These are phyloP conservation scores for Pleoardoris graminearum DNA, from an alignment of 2,329 filamentous ascomycete species.

Conservation along the genomic window DNA sequence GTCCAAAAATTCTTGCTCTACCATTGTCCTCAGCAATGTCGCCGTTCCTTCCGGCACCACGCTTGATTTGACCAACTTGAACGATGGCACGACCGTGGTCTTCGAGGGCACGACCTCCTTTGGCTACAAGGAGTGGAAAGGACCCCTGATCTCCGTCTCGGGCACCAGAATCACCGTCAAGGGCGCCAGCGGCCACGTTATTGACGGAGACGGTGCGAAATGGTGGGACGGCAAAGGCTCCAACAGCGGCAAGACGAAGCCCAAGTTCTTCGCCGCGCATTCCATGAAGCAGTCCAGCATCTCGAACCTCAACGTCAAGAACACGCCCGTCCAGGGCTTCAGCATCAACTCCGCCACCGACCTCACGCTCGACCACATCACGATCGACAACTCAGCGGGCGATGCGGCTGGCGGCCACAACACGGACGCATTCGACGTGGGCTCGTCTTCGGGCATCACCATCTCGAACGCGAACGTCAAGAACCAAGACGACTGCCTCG, in stretches of 20 bases:
- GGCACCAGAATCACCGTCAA: slow-evolving; percentile 63
- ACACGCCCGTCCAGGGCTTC: slow-evolving; percentile 60
- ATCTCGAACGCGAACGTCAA: slow-evolving; percentile 57
- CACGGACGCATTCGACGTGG: slow-evolving; percentile 63
- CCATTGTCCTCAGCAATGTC: slow-evolving; percentile 58
- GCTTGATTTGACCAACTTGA: slow-evolving; percentile 60
- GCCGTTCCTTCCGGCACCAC: slow-evolving; percentile 62
- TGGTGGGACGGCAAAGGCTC: slow-evolving; percentile 57
- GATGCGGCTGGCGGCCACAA: slow-evolving; percentile 51
- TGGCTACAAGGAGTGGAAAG: slow-evolving; percentile 66
- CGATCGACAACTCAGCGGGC: slow-evolving; percentile 62
- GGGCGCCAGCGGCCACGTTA: slow-evolving; percentile 58
- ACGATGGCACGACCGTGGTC: slow-evolving; percentile 58
- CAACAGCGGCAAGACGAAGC: slow-evolving; percentile 52
- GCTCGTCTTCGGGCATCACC: slow-evolving; percentile 51
- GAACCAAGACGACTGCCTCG: slow-evolving; percentile 65
- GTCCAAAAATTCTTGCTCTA: slow-evolving; percentile 57
- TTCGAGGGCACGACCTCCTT: slow-evolving; percentile 70
- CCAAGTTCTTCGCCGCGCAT: slow-evolving; percentile 63
- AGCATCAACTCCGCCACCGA: slow-evolving; percentile 50
- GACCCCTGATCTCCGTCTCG: slow-evolving; percentile 65
- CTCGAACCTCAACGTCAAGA: slow-evolving; percentile 55
- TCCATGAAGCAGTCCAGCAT: slow-evolving; percentile 56
- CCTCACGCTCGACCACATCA: slow-evolving; percentile 55
- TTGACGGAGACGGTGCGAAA: slow-evolving; percentile 60